A percentile compares a stretch with the other conserved stretches of the same genome.
phyloP scores from a whole-genome alignment of 1,284 basidiomycete species.

The Pascua sp. region DNA sequence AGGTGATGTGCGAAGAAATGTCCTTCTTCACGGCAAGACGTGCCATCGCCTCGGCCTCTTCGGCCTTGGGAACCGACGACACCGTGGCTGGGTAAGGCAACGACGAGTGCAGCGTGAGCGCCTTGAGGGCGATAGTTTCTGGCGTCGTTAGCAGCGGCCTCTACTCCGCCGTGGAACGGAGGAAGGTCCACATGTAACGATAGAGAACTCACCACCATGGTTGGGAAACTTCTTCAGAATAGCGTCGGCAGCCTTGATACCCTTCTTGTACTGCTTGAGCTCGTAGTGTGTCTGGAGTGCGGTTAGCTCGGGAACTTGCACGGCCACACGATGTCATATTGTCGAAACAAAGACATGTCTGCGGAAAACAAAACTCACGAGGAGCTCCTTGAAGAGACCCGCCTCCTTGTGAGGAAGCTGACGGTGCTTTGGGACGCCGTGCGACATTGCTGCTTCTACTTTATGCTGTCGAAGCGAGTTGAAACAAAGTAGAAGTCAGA shows the following conservation, averaged over 20 bases:
- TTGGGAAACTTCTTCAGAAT: conserved; percentile 95
- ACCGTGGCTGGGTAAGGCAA: conserved; percentile 45
- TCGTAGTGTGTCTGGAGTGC: conserved; percentile 65
- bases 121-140: conserved; percentile 95
- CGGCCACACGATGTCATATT: neutral
- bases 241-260: conserved; percentile 84
- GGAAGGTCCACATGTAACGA: neutral
- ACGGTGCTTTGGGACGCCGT: conserved; percentile 40
- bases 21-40: conserved; percentile 84
- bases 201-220: conserved; percentile 70
- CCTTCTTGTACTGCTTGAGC: conserved; percentile 82
- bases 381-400: conserved; percentile 78
- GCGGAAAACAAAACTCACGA: conserved; percentile 53
- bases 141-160: neutral
- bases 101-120: conserved; percentile 65
- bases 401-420: conserved; percentile 77
- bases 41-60: conserved; percentile 73
- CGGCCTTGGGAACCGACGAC: conserved; percentile 62
- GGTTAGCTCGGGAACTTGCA: neutral
- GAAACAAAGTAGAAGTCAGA: too few relatives aligned
- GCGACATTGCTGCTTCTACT: conserved; percentile 11
- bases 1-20: conserved; percentile 89
- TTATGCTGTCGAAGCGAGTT: too few relatives aligned
- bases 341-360: conserved; percentile 1
- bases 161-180: too few relatives aligned